Percentiles rank a stretch among this genome's conserved stretches.
These are phyloP conservation scores for Gossypium davidsonii DNA, from an alignment of 441 rosid genomes.

Conservation along the genomic window DNA sequence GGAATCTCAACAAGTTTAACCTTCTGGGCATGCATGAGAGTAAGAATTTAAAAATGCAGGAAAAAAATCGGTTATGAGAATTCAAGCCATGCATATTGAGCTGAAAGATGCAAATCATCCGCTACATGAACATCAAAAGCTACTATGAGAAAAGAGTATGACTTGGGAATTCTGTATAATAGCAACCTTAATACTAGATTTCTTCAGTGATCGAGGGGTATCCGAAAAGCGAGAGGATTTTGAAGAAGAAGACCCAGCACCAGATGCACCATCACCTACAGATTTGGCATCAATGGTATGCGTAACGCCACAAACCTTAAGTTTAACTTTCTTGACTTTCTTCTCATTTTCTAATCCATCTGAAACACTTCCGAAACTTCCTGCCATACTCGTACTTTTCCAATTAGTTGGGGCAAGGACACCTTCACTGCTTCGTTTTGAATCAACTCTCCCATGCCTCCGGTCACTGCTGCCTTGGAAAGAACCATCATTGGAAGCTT, in stretches of 20 bases:
- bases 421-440: conserved; percentile 46
- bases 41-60: not conserved
- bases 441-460: conserved; percentile 40
- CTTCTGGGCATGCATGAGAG: not conserved
- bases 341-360: conserved; percentile 28
- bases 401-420: conserved; percentile 35
- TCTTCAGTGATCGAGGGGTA: conserved; percentile 11
- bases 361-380: conserved; percentile 18
- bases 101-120: not conserved
- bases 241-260: conserved; percentile 21
- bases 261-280: conserved; percentile 19
- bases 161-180: not conserved
- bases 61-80: not conserved
- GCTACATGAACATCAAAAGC: not conserved
- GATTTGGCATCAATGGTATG: conserved; percentile 31
- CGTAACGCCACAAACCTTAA: conserved; percentile 33
- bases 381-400: conserved; percentile 19
- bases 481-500: conserved; percentile 58
- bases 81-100: not conserved
- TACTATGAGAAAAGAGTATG: not conserved
- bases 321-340: conserved; percentile 38
- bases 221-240: conserved; percentile 21
- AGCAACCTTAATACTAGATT: conserved; percentile 24
- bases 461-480: conserved; percentile 55
- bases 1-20: not conserved